Base-by-base conservation (phyloP, 2,329 filamentous ascomycete species). In the Neonectria coccinea region DNA sequence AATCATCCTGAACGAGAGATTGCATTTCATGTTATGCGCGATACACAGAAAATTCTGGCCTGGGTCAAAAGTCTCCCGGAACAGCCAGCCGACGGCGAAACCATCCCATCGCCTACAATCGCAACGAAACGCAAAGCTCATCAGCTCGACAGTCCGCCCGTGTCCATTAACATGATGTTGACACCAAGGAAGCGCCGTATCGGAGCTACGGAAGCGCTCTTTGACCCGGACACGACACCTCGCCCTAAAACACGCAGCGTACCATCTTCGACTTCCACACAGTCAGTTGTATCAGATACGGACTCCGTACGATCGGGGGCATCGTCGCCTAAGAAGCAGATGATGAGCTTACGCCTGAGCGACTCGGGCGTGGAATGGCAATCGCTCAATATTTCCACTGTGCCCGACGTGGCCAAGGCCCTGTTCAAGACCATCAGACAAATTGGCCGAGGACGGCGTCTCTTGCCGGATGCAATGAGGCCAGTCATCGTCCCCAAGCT, bases 321-420 rank as follows among this genome's bases (percentile, higher is more conserved):
- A 8, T 55, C 39, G 7, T 55, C 52, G 14, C 22, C 36, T 6
- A 31, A 55, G 22, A 54, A 27, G 12, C 52, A 54, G 14, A 54
- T 54, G 36, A 31, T 54, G 52, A 54, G 36, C 36, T 14, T 55
- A 22, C 39, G 36, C 39, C 39, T 55, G 4, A 31, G 39, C 14
- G 39, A 44, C 4, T 20, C 36, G 5, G 52, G 52, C 9, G 25
- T 55, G 1, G 39, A 44, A 14, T 45, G 14, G 20, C 18, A 44
- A n/a, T 27, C 36, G 52, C 39, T 55, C 14, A 44, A 31, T 16
- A 10, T 18, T 3, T 16, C 11, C 8, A 42, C 20, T 12, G 22
- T 31, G 36, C 39, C 52, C 14, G 20, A 27, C 9, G 52, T 55
- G 9, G 52, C 52, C 27, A 12, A 9, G 36, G 20, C 22, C 20